phyloP scores from a whole-genome alignment of 2,329 filamentous ascomycete genomes.

The Botrytis fragariae region DNA sequence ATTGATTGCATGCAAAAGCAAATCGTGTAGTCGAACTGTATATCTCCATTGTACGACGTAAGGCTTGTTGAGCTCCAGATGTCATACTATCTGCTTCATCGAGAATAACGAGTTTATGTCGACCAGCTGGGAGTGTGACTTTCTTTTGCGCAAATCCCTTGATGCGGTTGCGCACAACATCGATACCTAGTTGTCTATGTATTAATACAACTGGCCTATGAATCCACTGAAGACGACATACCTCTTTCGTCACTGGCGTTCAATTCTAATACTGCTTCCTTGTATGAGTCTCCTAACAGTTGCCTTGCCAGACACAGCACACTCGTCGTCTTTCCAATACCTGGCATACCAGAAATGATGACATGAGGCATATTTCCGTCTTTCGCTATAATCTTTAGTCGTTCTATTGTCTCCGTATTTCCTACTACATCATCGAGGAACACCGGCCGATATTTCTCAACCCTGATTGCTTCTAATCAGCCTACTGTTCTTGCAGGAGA shows the following conservation, averaged over 20 bases:
- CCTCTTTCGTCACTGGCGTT: conserved; percentile 95
- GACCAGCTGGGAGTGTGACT: conserved; percentile 84
- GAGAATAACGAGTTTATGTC: conserved; percentile 95
- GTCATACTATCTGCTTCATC: conserved; percentile 99
- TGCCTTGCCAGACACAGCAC: conserved; percentile 91
- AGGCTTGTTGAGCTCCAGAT: conserved; percentile 88
- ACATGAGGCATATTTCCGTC: conserved; percentile 99
- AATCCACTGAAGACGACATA: conserved; percentile 35
- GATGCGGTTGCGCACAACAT: conserved; percentile 94
- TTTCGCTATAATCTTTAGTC: conserved; percentile 95
- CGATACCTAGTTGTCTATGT: conserved; percentile 62
- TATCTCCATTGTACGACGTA: conserved; percentile 97
- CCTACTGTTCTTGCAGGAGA: not conserved
- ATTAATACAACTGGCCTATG: conserved; percentile 5
- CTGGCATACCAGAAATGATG: conserved; percentile 99
- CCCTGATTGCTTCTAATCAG: conserved; percentile 55
- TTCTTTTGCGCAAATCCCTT: conserved; percentile 99
- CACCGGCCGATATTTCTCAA: conserved; percentile 94
- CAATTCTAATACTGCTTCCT: conserved; percentile 93
- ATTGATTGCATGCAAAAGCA: conserved; percentile 97
- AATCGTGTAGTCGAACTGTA: conserved; percentile 96
- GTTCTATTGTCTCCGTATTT: conserved; percentile 96
- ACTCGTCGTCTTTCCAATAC: conserved; percentile 97
- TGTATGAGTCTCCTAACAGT: conserved; percentile 87
- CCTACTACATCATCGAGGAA: conserved; percentile 97